Conservation (phyloP, 371 early-diverging fungal genomes). For the Dinochytrium kinnereticum region DNA sequence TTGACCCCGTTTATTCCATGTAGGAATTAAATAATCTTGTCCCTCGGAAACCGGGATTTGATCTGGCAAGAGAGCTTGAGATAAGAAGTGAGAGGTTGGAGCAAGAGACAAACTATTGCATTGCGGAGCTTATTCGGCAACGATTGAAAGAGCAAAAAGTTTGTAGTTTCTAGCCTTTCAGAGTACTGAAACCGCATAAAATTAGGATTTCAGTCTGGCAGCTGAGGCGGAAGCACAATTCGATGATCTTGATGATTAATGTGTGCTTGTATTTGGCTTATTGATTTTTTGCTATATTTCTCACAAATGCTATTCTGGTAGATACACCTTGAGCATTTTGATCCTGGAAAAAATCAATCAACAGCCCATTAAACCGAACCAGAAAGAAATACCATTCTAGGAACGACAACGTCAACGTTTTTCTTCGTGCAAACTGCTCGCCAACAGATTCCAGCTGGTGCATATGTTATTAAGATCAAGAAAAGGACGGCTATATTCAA, state of each 20-base stretch:
- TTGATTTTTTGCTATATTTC: too few relatives aligned
- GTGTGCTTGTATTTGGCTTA: neutral
- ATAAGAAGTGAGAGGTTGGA: constrained; percentile 27
- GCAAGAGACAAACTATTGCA: constrained; percentile 27
- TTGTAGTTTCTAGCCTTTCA: neutral
- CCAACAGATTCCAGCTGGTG: constrained; percentile 48
- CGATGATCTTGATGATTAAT: neutral
- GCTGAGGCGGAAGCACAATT: neutral
- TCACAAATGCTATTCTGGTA: constrained; percentile 32
- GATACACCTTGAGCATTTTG: constrained; percentile 43
- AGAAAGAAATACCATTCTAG: constrained; percentile 44
- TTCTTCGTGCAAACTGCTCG: constrained; percentile 54
- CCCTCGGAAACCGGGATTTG: constrained; percentile 38
- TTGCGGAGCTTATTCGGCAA: constrained; percentile 33
- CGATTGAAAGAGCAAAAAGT: constrained; percentile 26
- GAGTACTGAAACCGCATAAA: too few relatives aligned
- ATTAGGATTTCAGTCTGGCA: neutral
- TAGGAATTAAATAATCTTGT: constrained; percentile 33
- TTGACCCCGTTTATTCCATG: too few relatives aligned
- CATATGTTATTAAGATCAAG: neutral
- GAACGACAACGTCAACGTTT: constrained; percentile 48
- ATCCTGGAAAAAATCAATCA: constrained; percentile 28
- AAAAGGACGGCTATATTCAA: neutral
- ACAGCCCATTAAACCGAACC: neutral
- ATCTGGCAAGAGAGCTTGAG: constrained; percentile 34